Conservation (phyloP, 306 rosid species). For the Rosa chinensis region DNA sequence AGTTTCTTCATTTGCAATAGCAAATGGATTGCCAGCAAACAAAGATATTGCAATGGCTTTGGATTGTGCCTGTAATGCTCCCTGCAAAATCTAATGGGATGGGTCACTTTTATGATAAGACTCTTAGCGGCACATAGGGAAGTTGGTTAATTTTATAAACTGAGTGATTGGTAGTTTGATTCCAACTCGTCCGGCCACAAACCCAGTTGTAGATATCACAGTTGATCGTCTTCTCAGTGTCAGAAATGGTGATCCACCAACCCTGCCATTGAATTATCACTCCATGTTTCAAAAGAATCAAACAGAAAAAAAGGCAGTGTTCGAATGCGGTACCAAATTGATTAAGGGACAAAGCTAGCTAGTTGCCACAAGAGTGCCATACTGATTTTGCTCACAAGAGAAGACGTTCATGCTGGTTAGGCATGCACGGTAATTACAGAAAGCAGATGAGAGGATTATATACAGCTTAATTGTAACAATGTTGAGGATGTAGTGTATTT, state of each 20-base stretch:
- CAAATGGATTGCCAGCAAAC: neutral
- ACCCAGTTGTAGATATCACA: neutral
- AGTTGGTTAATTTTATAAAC: no score
- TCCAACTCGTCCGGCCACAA: neutral
- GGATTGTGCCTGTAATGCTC: neutral
- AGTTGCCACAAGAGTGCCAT: neutral
- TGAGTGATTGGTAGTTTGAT: neutral
- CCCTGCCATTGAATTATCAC: neutral
- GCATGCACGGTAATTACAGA: neutral
- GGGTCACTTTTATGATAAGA: neutral
- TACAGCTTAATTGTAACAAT: slow-evolving; percentile 11
- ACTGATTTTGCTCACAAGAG: neutral
- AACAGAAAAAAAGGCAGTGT: neutral
- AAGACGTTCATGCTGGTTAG: neutral
- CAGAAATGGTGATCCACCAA: no score
- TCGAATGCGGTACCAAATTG: neutral
- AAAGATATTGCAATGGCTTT: neutral
- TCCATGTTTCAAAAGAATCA: neutral
- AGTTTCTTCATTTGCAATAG: neutral
- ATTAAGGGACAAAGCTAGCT: neutral
- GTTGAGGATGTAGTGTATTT: neutral
- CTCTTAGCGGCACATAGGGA: neutral
- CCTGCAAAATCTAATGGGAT: neutral
- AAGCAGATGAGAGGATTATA: neutral
- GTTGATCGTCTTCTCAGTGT: neutral